Evolutionary conservation across 116 monocot genomes (phyloP).

Genomic region (Phalaenopsis hybrid): DNA sequence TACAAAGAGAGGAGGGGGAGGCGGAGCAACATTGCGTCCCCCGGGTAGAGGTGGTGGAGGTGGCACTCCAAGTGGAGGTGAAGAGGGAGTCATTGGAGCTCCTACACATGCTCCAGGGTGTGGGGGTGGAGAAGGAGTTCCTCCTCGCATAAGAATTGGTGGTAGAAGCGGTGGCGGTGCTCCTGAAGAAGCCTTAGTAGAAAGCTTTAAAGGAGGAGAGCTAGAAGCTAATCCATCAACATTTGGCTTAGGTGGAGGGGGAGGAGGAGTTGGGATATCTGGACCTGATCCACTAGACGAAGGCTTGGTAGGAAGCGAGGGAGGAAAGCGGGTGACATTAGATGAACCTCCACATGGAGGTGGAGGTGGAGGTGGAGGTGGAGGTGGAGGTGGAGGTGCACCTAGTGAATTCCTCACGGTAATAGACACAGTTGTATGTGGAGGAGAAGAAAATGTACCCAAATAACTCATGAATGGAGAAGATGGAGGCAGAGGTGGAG

Average conservation of each 20-base stretch:
- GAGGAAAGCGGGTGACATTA: not conserved
- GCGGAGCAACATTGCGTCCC: not conserved
- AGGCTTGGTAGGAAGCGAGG: not conserved
- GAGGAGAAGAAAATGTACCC: not conserved
- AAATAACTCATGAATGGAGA: not conserved
- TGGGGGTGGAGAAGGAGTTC: not conserved
- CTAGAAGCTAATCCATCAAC: not conserved
- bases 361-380: not conserved
- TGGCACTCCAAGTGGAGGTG: not conserved
- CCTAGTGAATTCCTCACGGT: not conserved
- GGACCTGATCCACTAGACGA: not conserved
- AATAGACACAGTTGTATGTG: not conserved
- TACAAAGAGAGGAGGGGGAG: not conserved
- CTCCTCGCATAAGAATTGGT: slow-evolving; percentile 6
- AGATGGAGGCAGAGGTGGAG: slow-evolving; percentile 8
- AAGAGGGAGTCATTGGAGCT: slow-evolving; percentile 13
- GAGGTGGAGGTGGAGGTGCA: slow-evolving; percentile 4
- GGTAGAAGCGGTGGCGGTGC: not conserved
- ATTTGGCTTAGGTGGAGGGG: slow-evolving; percentile 6
- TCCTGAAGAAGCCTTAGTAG: not conserved
- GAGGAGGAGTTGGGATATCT: not conserved
- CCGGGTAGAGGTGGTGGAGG: slow-evolving; percentile 16
- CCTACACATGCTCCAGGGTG: not conserved
- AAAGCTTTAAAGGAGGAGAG: slow-evolving; percentile 1
- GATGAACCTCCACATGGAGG: not conserved